Evolutionary conservation across 1,284 basidiomycete genomes (phyloP).

Genomic region (Rhodotorula sp.): DNA sequence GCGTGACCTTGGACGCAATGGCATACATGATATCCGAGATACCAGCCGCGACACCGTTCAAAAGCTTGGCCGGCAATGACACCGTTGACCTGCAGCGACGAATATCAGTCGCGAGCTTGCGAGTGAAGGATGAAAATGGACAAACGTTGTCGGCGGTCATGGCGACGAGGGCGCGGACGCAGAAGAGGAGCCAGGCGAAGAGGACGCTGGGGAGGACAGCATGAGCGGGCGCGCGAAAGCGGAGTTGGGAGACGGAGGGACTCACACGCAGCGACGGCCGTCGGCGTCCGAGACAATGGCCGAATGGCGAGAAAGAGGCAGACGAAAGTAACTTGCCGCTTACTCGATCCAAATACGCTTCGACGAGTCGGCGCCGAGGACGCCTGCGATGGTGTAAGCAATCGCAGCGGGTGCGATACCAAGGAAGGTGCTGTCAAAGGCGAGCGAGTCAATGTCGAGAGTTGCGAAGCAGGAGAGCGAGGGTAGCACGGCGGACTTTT

Average conservation of each 20-base stretch:
- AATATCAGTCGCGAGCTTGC: too few relatives aligned
- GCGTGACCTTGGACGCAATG: slow-evolving; percentile 13
- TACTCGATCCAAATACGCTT: slow-evolving; percentile 28
- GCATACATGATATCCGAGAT: slow-evolving; percentile 24
- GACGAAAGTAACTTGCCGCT: neutral
- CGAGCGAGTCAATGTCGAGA: neutral
- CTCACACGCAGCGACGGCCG: slow-evolving; percentile 18
- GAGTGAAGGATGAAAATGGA: too few relatives aligned
- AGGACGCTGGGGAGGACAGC: neutral
- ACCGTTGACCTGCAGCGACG: slow-evolving; percentile 2
- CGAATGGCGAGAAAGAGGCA: neutral
- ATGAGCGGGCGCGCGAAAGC: neutral
- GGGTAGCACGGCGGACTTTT: slow-evolving; percentile 10
- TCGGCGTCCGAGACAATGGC: slow-evolving; percentile 19
- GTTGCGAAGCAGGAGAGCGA: neutral
- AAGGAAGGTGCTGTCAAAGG: neutral
- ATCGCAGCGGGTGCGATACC: slow-evolving; percentile 20
- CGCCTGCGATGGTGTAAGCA: slow-evolving; percentile 13
- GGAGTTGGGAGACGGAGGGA: neutral
- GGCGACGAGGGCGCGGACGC: slow-evolving; percentile 18
- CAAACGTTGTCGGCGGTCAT: slow-evolving; percentile 12
- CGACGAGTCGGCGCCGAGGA: slow-evolving; percentile 3
- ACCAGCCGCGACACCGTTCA: slow-evolving; percentile 10
- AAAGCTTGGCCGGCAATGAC: slow-evolving; percentile 14
- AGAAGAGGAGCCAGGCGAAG: slow-evolving; percentile 11